Percentiles rank a stretch among this genome's conserved stretches.
Evolutionary conservation across 2,329 filamentous ascomycete genomes (phyloP).

Genomic region (Diplodia sapinea): DNA sequence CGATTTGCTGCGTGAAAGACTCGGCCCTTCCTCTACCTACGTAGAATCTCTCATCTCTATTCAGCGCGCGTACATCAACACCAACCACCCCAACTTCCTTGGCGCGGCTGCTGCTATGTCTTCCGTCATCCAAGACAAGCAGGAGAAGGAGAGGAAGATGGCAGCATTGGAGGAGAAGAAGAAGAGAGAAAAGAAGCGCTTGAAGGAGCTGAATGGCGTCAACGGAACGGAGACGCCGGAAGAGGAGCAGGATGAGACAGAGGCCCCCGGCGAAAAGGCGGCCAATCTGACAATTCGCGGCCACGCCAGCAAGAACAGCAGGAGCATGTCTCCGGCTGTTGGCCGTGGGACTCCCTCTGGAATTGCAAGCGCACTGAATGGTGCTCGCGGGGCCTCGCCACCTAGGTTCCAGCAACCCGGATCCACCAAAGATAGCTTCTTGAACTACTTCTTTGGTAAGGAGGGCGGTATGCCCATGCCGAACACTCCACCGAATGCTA

Average conservation of each 20-base stretch:
- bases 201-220: slow-evolving; percentile 79
- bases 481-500: slow-evolving; percentile 37
- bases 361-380: slow-evolving; percentile 71
- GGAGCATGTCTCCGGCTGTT: slow-evolving; percentile 84
- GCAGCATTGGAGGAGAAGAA: slow-evolving; percentile 74
- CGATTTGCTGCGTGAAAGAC: slow-evolving; percentile 86
- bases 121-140: slow-evolving; percentile 91
- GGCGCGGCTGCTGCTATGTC: slow-evolving; percentile 97
- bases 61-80: slow-evolving; percentile 98
- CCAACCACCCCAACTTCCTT: slow-evolving; percentile 97
- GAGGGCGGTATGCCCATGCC: slow-evolving; percentile 67
- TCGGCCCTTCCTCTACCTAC: slow-evolving; percentile 87
- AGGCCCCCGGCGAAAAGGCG: slow-evolving; percentile 59
- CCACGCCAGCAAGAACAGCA: slow-evolving; percentile 64
- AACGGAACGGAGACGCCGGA: slow-evolving; percentile 75
- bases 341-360: slow-evolving; percentile 67
- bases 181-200: slow-evolving; percentile 78
- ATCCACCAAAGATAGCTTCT: slow-evolving; percentile 80
- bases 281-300: slow-evolving; percentile 65
- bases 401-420: slow-evolving; percentile 62
- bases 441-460: slow-evolving; percentile 99
- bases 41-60: slow-evolving; percentile 98
- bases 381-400: slow-evolving; percentile 66
- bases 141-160: slow-evolving; percentile 87
- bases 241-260: slow-evolving; percentile 60